phyloP scores from a whole-genome alignment of 305 asterid species.

The Fraxinus velutina region DNA sequence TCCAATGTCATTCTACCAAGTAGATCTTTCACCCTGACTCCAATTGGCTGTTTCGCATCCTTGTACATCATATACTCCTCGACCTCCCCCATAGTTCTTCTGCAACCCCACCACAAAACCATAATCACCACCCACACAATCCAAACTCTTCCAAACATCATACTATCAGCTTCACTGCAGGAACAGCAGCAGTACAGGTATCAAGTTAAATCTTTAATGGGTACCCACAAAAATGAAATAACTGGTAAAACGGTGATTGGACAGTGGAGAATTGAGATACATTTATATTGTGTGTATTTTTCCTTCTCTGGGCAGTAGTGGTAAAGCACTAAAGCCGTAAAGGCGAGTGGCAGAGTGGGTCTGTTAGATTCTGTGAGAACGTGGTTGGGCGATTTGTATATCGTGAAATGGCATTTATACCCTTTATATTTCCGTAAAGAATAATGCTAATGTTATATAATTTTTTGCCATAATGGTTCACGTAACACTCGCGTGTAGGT shows the following conservation, averaged over 20 bases:
- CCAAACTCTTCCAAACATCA: conserved; percentile 34
- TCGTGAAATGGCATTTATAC: background rate
- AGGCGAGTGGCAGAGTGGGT: background rate
- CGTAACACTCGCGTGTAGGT: too few relatives aligned
- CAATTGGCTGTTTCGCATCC: conserved; percentile 66
- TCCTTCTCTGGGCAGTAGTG: conserved; percentile 9
- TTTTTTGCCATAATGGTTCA: too few relatives aligned
- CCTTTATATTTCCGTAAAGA: background rate
- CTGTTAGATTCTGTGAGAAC: conserved; percentile 21
- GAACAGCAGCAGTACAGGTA: conserved; percentile 1
- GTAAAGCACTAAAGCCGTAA: background rate
- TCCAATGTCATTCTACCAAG: conserved; percentile 64
- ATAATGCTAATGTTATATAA: too few relatives aligned
- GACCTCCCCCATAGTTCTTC: conserved; percentile 36
- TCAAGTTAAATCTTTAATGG: conserved; percentile 17
- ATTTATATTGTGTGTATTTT: background rate
- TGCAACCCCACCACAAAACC: conserved; percentile 41
- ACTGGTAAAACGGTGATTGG: conserved; percentile 5
- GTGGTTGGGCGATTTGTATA: conserved; percentile 14
- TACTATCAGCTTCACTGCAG: conserved; percentile 21
- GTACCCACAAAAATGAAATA: background rate
- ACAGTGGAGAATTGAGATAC: background rate
- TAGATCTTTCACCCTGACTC: conserved; percentile 63
- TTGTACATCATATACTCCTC: conserved; percentile 49
- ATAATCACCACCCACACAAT: conserved; percentile 36